Base-by-base conservation (phyloP, 2,329 filamentous ascomycete genomes). In the Epichloe amarillans region DNA sequence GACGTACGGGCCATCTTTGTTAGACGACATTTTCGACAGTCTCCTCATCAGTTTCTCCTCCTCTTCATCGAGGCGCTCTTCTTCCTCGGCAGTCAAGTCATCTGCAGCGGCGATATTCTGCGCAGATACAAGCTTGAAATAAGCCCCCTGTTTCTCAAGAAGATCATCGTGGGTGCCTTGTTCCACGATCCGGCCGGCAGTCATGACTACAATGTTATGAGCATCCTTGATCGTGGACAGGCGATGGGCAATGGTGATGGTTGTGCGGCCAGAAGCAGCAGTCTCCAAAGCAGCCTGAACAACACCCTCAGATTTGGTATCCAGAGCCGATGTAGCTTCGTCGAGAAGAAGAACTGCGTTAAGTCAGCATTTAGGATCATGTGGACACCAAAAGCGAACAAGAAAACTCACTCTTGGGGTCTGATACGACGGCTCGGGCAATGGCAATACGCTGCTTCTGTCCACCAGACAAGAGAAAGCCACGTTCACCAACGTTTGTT, bases 371-470 rank as follows among this genome's bases (percentile, higher is more conserved):
- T 2, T 2, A 14, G n/a, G 6, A 17, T 42, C 5, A 17, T 36
- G 7, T 30, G 23, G 14, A 21, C 30, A 19, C 11, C 21, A 15
- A 15, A 15, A n/a, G 10, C 5, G 5, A 12, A 1, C 5, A 21
- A 26, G 2, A 46, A 42, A 15, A 61, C 71, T 64, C 59, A 74
- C 72, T 83, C 70, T 90, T 94, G 0, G 91, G 91, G 59, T 96
- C 86, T 17, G 86, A 91, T 33, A 96, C 88, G 51, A 96, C 80
- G 39, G 90, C 90, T 61, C 89, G 78, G 7, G 91, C 89, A 66
- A 97, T 96, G 12, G 91, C 90, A 62, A 97, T 94, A 59, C 93
- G 87, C 68, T 97, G 93, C 67, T 96, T 95, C 68, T 98, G 93
- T 37, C 93, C 93, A 64, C 93, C 93, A 50, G 88, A 95, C 8